Base-by-base conservation (phyloP, 371 early-diverging fungal species). In the Mycotypha africana region DNA sequence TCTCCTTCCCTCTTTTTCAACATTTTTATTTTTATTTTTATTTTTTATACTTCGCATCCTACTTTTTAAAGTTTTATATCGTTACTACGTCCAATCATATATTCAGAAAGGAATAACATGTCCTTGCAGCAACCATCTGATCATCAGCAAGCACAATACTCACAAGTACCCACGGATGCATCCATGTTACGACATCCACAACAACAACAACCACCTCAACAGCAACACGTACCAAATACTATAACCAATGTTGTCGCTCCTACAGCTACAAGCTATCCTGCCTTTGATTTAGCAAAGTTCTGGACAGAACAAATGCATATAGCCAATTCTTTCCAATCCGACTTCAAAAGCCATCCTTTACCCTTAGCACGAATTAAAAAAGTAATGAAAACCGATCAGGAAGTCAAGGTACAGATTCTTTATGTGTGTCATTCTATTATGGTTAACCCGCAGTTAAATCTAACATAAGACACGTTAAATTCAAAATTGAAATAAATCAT, bases 331-430 rank as follows among this genome's bases (percentile, higher is more conserved):
- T 63, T 63, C 49, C 68, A 74, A 39, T 61, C 70, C 24, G 96
- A 96, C 61, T 95, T 91, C 67, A 97, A 95, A 67, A 78, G 82
- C 28, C 93, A 98, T 56, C 81, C 86, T 21, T 67, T 99, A 50
- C 99, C 99, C 9, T 68, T 99, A 37, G 99, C 99, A n/a, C 73
- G 99, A 30, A 97, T 99, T 53, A 99, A 99, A 63, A 95, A 98
- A 62, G 95, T 99, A 33, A 99, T 99, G 99, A 99, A 99, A 70
- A 87, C 93, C 2, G 99, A 99, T 65, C 94, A 95, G 42, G 98
- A 98, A 54, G 95, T 95, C 20, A 94, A 93, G 78, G 88, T 88
- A 65, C 34, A n/a, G n/a, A n/a, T n/a, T n/a, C 16, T 32, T 37
- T 32, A 8, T 24, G 4, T 51, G 28, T 28, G n/a, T 16, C 21